Evolutionary conservation across 2,329 filamentous ascomycete species (phyloP).

Genomic region (Aspergillus sp.): DNA sequence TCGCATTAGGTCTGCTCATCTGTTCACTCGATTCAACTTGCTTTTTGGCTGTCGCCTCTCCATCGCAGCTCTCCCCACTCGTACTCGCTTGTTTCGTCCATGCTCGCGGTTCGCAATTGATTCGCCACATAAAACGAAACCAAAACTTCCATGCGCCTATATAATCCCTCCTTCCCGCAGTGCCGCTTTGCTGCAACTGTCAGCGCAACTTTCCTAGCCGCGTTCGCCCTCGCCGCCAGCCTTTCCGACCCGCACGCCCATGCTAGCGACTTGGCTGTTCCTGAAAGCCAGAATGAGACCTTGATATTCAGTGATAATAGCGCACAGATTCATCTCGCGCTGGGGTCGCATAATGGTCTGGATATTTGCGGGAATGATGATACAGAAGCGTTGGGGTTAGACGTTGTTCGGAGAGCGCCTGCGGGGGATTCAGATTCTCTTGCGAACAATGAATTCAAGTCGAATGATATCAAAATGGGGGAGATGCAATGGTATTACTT

Average conservation of each 20-base stretch:
- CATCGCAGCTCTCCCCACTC: no score
- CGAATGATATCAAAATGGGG: slow-evolving; percentile 57
- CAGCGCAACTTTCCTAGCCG: slow-evolving; percentile 52
- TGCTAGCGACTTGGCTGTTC: slow-evolving; percentile 50
- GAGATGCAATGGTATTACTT: slow-evolving; percentile 60
- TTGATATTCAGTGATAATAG: slow-evolving; percentile 12
- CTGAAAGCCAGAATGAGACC: slow-evolving; percentile 42
- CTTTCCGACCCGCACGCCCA: slow-evolving; percentile 52
- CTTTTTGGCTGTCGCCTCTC: not conserved
- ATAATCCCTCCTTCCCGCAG: slow-evolving; percentile 59
- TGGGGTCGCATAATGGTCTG: slow-evolving; percentile 24
- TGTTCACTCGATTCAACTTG: not conserved
- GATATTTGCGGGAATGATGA: slow-evolving; percentile 27
- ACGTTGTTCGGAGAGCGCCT: slow-evolving; percentile 52
- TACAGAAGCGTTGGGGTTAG: slow-evolving; percentile 23
- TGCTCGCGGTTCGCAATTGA: not conserved
- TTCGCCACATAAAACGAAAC: not conserved
- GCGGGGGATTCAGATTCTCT: slow-evolving; percentile 42
- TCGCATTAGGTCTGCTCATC: not conserved
- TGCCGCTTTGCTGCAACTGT: slow-evolving; percentile 64
- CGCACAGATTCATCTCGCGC: slow-evolving; percentile 4
- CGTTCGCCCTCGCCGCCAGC: slow-evolving; percentile 52
- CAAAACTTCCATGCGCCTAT: slow-evolving; percentile 29
- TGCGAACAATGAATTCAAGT: slow-evolving; percentile 58
- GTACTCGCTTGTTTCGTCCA: not conserved